phyloP scores from a whole-genome alignment of 208 protist species.

The Trichomonas vaginalis region DNA sequence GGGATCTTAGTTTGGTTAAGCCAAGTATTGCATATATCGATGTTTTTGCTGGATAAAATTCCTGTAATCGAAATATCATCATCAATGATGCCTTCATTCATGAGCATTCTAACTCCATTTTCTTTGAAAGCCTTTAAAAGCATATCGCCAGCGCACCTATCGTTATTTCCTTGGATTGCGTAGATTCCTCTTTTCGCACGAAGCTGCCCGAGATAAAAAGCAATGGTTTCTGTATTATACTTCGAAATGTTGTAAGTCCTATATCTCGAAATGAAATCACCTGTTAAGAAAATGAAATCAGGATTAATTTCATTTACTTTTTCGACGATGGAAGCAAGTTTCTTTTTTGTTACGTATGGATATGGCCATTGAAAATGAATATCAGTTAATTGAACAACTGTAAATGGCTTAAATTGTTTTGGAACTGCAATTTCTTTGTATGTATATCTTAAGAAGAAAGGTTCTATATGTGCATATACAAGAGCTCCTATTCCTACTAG shows the following conservation, averaged over 20 bases:
- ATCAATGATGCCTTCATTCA: not conserved
- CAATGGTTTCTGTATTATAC: not conserved
- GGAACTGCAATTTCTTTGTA: not conserved
- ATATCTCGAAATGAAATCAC: not conserved
- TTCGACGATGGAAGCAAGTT: not conserved
- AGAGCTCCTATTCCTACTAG: not conserved
- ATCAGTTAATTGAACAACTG: not conserved
- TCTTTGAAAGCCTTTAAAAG: not conserved
- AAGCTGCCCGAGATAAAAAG: not conserved
- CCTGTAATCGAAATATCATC: not conserved
- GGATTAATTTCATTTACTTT: not conserved
- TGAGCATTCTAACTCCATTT: not conserved
- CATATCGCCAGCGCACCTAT: not conserved
- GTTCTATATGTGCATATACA: not conserved
- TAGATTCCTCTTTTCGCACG: not conserved
- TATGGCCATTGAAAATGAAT: conserved; percentile 7
- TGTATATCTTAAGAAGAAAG: not conserved
- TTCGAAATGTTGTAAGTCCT: not conserved
- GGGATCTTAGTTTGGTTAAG: not conserved
- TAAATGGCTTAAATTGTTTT: not conserved
- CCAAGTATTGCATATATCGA: not conserved
- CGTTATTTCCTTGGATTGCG: not conserved
- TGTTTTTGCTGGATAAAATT: not conserved
- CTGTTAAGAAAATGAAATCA: not conserved
- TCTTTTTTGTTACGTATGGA: not conserved